Percentiles rank a stretch among this genome's conserved stretches.
phyloP scores from a whole-genome alignment of 371 early-diverging fungal genomes.

The Parasitella parasitica region DNA sequence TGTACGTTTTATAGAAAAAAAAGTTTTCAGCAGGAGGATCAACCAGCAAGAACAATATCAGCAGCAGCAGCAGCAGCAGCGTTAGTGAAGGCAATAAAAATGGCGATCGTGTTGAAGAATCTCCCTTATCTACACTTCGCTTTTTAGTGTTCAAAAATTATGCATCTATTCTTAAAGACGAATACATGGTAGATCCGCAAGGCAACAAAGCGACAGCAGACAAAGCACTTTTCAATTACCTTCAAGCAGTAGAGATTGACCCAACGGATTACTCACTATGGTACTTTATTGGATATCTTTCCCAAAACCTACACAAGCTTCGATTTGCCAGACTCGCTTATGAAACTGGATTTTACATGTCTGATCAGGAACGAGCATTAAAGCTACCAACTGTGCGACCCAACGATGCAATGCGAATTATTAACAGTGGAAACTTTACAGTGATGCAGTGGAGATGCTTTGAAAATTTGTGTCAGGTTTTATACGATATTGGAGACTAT shows the following conservation, averaged over 20 bases:
- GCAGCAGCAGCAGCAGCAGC: not conserved
- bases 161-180: slow-evolving; percentile 54
- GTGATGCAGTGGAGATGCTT: slow-evolving; percentile 60
- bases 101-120: slow-evolving; percentile 11
- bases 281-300: slow-evolving; percentile 52
- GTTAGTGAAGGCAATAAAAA: not conserved
- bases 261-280: slow-evolving; percentile 56
- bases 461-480: slow-evolving; percentile 55
- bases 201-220: slow-evolving; percentile 22
- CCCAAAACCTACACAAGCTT: slow-evolving; percentile 31
- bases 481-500: slow-evolving; percentile 60
- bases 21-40: not conserved
- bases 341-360: slow-evolving; percentile 43
- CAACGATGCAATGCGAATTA: slow-evolving; percentile 3
- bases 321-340: slow-evolving; percentile 55
- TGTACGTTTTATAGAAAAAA: not conserved
- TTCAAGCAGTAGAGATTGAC: slow-evolving; percentile 59
- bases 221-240: slow-evolving; percentile 49
- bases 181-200: slow-evolving; percentile 15
- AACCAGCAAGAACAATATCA: not conserved
- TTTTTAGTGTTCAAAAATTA: slow-evolving; percentile 66
- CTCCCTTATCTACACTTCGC: slow-evolving; percentile 31
- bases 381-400: slow-evolving; percentile 1
- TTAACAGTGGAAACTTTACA: slow-evolving; percentile 17
- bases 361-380: slow-evolving; percentile 1